These are phyloP conservation scores for Ogataea methylovora DNA, from an alignment of 805 yeast species.

Conservation along the genomic window DNA sequence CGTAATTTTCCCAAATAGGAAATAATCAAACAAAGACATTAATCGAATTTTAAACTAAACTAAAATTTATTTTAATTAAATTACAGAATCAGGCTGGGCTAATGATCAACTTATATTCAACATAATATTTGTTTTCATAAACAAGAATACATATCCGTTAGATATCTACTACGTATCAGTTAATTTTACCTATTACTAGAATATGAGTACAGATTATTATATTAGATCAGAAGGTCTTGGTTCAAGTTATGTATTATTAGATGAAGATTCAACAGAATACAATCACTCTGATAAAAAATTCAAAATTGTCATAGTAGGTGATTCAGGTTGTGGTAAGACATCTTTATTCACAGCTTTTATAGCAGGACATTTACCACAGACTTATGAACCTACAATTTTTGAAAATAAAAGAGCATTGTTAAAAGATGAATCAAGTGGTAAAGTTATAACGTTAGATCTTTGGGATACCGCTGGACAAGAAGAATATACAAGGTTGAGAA, in stretches of 20 bases:
- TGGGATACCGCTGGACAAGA: slow-evolving; percentile 95
- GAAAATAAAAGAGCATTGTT: slow-evolving; percentile 49
- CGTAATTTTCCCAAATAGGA: too few relatives aligned
- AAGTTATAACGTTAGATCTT: slow-evolving; percentile 56
- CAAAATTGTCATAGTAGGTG: slow-evolving; percentile 70
- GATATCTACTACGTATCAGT: too few relatives aligned
- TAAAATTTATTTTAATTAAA: too few relatives aligned
- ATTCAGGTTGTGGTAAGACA: slow-evolving; percentile 89
- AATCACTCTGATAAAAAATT: slow-evolving; percentile 7
- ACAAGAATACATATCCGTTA: too few relatives aligned
- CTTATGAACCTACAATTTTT: slow-evolving; percentile 77
- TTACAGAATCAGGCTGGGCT: too few relatives aligned
- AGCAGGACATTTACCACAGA: slow-evolving; percentile 60
- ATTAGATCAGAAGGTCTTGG: slow-evolving; percentile 9
- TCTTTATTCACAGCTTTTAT: slow-evolving; percentile 54
- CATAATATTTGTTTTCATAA: too few relatives aligned
- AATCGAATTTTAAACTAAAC: too few relatives aligned
- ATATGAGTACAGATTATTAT: slow-evolving; percentile 1
- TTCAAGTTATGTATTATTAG: slow-evolving; percentile 14
- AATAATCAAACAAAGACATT: too few relatives aligned
- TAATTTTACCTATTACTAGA: too few relatives aligned
- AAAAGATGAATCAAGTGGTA: slow-evolving; percentile 58
- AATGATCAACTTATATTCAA: too few relatives aligned
- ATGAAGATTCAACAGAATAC: slow-evolving; percentile 22
- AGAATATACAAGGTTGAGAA: slow-evolving; percentile 74